Percentiles rank a stretch among this genome's conserved stretches.
Evolutionary conservation across 345 rosid species (phyloP).

Genomic region (Linum trigynum): DNA sequence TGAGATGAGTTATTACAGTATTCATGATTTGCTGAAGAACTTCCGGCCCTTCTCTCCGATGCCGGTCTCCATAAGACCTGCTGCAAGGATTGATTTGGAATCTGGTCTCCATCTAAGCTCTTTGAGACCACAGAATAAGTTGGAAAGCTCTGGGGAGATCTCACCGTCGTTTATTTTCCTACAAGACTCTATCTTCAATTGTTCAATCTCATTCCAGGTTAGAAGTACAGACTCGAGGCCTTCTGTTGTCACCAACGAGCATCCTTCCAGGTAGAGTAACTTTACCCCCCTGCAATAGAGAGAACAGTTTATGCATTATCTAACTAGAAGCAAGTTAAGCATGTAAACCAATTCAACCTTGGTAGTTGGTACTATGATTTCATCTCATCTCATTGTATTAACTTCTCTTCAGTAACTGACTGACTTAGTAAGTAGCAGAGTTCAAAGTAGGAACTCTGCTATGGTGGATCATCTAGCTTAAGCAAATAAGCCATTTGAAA

Average conservation of each 20-base stretch:
- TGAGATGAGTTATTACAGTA: neutral
- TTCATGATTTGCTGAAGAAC: slow-evolving; percentile 21
- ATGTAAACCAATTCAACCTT: neutral
- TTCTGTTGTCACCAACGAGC: slow-evolving; percentile 24
- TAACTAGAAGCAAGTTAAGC: neutral
- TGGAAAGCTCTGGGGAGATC: slow-evolving; percentile 21
- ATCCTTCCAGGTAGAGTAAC: slow-evolving; percentile 20
- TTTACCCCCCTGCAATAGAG: slow-evolving; percentile 17
- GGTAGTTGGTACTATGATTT: too few species aligned
- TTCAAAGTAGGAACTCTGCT: too few species aligned
- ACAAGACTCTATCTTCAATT: slow-evolving; percentile 22
- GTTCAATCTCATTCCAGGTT: slow-evolving; percentile 19
- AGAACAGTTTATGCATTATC: neutral
- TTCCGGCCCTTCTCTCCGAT: slow-evolving; percentile 27
- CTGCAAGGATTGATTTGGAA: slow-evolving; percentile 18
- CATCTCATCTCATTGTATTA: too few species aligned
- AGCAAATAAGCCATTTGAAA: too few species aligned
- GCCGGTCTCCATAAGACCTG: slow-evolving; percentile 23
- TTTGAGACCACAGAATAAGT: slow-evolving; percentile 20
- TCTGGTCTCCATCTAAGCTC: slow-evolving; percentile 30
- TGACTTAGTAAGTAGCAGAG: too few species aligned
- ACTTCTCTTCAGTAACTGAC: too few species aligned
- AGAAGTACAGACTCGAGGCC: slow-evolving; percentile 24
- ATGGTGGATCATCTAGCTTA: too few species aligned
- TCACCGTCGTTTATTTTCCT: slow-evolving; percentile 19